Percentiles rank a stretch among this genome's conserved stretches.
These are phyloP conservation scores for Botrytis tulipae DNA, from an alignment of 2,329 filamentous ascomycete genomes.

Conservation along the genomic window DNA sequence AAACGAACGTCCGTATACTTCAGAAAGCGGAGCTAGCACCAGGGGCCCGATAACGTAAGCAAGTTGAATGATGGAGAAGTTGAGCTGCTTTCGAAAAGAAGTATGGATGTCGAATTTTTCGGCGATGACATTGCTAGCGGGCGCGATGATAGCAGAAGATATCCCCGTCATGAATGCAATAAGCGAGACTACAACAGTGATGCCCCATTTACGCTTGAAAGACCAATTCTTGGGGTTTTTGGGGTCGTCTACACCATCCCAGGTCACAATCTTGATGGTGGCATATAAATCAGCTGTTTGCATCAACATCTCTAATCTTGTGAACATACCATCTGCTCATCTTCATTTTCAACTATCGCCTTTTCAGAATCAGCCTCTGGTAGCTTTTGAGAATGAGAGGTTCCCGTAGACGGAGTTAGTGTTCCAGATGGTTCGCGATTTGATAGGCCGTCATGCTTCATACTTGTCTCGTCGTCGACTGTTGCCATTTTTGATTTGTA, in stretches of 20 bases:
- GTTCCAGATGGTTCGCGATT: not conserved
- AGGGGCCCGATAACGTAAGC: constrained; percentile 54
- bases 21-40: constrained; percentile 57
- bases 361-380: not conserved
- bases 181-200: constrained; percentile 25
- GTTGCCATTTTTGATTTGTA: not conserved
- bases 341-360: not conserved
- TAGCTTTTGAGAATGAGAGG: not conserved
- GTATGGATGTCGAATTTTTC: not conserved
- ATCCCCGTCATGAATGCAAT: constrained; percentile 40
- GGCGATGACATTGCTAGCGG: constrained; percentile 49
- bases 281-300: not conserved
- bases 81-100: not conserved
- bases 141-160: constrained; percentile 50
- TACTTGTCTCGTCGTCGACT: not conserved
- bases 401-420: not conserved
- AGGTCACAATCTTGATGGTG: constrained; percentile 8
- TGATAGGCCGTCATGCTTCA: not conserved
- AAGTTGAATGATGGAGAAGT: constrained; percentile 3
- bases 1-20: constrained; percentile 53
- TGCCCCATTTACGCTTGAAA: constrained; percentile 35
- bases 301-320: not conserved
- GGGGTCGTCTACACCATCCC: constrained; percentile 26
- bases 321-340: not conserved
- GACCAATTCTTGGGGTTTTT: constrained; percentile 29